phyloP scores from a whole-genome alignment of 78 protist species.

The Dictyostelium capitatum region DNA sequence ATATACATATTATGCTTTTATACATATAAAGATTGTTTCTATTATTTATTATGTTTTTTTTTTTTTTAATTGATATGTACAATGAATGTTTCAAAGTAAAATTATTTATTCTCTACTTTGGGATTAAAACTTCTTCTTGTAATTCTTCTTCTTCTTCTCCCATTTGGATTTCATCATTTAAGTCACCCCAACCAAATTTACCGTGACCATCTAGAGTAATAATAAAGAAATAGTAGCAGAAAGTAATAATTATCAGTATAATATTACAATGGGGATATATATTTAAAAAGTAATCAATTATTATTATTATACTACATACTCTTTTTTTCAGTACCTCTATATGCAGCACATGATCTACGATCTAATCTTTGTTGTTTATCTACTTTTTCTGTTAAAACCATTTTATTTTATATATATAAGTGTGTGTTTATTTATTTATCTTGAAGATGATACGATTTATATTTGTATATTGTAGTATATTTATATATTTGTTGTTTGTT shows the following conservation, averaged over 20 bases:
- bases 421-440: not conserved
- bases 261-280: too few species aligned
- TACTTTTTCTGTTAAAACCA: slow-evolving; percentile 70
- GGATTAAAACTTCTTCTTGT: not conserved
- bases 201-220: slow-evolving; percentile 44
- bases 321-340: slow-evolving; percentile 47
- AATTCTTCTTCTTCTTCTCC: slow-evolving; percentile 15
- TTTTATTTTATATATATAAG: slow-evolving; percentile 10
- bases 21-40: not conserved
- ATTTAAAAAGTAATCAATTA: too few species aligned
- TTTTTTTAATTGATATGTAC: not conserved
- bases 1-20: too few species aligned
- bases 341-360: slow-evolving; percentile 50
- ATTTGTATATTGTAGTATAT: not conserved
- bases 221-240: not conserved
- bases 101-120: too few species aligned
- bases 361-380: slow-evolving; percentile 75
- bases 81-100: not conserved
- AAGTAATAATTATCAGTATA: not conserved
- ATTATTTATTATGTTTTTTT: not conserved
- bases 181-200: slow-evolving; percentile 59
- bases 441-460: not conserved
- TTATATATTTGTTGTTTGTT: too few species aligned
- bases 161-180: not conserved
- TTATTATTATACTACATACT: slow-evolving; percentile 12